Percentiles rank a stretch among this genome's conserved stretches.
These are phyloP conservation scores for Pyrenula aspistea DNA, from an alignment of 495 filamentous ascomycete species.

Conservation along the genomic window DNA sequence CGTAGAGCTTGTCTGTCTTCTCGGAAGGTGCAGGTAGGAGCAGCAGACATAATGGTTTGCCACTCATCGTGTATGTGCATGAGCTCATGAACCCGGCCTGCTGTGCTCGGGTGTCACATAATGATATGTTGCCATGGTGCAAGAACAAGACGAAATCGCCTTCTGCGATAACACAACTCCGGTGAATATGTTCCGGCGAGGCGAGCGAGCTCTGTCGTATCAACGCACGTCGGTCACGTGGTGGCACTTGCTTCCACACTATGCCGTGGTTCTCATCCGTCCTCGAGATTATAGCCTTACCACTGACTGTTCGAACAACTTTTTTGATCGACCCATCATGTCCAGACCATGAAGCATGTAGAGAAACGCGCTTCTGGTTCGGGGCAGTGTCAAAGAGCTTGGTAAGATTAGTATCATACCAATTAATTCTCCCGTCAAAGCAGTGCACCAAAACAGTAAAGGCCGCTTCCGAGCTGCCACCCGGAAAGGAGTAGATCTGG, in stretches of 20 bases:
- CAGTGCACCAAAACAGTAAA: constrained; percentile 73
- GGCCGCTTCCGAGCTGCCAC: constrained; percentile 40
- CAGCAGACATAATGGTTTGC: constrained; percentile 74
- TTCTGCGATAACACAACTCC: constrained; percentile 62
- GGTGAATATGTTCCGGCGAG: constrained; percentile 65
- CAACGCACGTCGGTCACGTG: constrained; percentile 37
- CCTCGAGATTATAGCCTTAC: constrained; percentile 67
- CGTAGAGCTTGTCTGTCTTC: constrained; percentile 38
- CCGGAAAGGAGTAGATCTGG: constrained; percentile 62
- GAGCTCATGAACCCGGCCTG: constrained; percentile 43
- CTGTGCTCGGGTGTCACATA: constrained; percentile 64
- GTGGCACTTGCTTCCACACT: constrained; percentile 62
- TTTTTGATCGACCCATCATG: constrained; percentile 73
- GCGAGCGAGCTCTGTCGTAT: constrained; percentile 58
- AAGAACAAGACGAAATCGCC: constrained; percentile 73
- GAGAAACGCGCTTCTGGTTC: constrained; percentile 45
- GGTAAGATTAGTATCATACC: constrained; percentile 69
- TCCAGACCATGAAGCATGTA: constrained; percentile 63
- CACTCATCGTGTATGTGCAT: constrained; percentile 45
- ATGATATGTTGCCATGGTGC: constrained; percentile 58
- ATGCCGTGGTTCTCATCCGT: constrained; percentile 69
- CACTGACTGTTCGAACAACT: constrained; percentile 71
- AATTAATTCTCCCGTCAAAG: constrained; percentile 76
- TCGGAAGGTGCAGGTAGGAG: constrained; percentile 54
- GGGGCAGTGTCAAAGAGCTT: constrained; percentile 70